Evolutionary conservation across 345 rosid species (phyloP).

Genomic region (Laguncularia racemosa): DNA sequence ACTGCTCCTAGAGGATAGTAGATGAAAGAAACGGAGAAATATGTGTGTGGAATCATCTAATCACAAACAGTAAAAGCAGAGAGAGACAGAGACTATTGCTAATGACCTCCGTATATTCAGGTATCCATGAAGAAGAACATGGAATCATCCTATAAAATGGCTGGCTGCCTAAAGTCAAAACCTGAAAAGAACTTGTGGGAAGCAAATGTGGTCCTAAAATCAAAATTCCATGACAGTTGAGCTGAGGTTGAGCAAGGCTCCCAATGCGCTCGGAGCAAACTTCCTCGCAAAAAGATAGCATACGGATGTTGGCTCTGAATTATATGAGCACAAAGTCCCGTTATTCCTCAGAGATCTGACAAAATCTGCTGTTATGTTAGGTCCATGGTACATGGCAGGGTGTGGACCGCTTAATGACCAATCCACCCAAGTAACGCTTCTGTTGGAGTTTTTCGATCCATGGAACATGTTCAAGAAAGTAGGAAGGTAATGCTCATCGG

Average conservation of each 20-base stretch:
- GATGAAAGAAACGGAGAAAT: no score
- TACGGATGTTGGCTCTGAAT: constrained; percentile 44
- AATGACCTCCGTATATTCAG: no score
- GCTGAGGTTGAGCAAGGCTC: constrained; percentile 62
- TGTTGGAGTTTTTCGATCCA: constrained; percentile 55
- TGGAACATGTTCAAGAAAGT: constrained; percentile 76
- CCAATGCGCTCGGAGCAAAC: constrained; percentile 68
- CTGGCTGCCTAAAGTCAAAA: no score
- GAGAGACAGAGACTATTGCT: no score
- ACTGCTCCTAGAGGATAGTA: no score
- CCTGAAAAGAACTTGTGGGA: no score
- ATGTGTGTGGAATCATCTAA: no score
- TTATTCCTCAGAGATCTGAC: constrained; percentile 56
- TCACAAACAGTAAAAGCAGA: no score
- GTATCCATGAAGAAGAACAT: no score
- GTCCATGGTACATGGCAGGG: constrained; percentile 49
- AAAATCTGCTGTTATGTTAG: constrained; percentile 49
- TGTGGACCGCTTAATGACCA: constrained; percentile 85
- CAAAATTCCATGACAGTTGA: constrained; percentile 62
- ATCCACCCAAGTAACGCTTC: constrained; percentile 86
- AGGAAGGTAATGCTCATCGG: constrained; percentile 87
- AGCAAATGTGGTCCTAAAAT: not conserved
- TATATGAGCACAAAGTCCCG: constrained; percentile 51
- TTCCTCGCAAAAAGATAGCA: constrained; percentile 87
- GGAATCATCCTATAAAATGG: no score